These are phyloP conservation scores for Paecilomyces dactylethromorphus DNA, from an alignment of 2,329 filamentous ascomycete genomes.

Conservation along the genomic window DNA sequence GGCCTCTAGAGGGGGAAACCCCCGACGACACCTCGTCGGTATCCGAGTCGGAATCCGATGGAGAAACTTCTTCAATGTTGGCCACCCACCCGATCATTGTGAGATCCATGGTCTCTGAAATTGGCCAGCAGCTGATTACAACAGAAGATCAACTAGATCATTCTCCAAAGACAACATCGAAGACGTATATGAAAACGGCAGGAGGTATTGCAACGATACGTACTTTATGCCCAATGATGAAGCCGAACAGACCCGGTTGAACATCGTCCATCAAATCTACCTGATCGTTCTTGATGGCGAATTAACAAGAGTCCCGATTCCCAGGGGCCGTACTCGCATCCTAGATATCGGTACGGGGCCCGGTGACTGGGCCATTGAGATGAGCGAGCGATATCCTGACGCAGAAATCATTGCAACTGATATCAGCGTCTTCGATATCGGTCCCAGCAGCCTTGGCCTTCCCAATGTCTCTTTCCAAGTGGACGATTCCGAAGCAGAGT, in stretches of 20 bases:
- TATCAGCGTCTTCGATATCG: conserved; percentile 37
- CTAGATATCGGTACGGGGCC: conserved; percentile 44
- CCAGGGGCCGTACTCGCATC: conserved; percentile 20
- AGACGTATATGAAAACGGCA: conserved; percentile 54
- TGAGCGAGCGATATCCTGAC: conserved; percentile 37
- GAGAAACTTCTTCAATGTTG: conserved; percentile 16
- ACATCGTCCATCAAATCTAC: conserved; percentile 58
- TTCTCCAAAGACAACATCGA: conserved; percentile 38
- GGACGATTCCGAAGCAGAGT: conserved; percentile 42
- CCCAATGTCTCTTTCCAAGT: conserved; percentile 43
- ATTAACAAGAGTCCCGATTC: conserved; percentile 24
- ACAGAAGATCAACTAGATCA: conserved; percentile 31
- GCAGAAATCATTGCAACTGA: conserved; percentile 43
- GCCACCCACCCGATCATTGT: conserved; percentile 1
- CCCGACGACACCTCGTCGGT: conserved; percentile 3
- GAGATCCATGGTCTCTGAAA: not conserved
- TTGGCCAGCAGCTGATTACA: conserved; percentile 3
- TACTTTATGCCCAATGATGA: conserved; percentile 65
- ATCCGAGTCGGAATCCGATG: conserved; percentile 11
- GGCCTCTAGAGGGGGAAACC: conserved; percentile 1
- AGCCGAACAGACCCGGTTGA: conserved; percentile 56
- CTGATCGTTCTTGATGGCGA: conserved; percentile 35
- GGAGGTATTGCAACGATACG: conserved; percentile 54
- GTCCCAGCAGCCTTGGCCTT: conserved; percentile 23
- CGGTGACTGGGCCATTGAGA: conserved; percentile 45